Base-by-base conservation (phyloP, 192 early-diverging fungal genomes). In the Entomortierella beljakovae region DNA sequence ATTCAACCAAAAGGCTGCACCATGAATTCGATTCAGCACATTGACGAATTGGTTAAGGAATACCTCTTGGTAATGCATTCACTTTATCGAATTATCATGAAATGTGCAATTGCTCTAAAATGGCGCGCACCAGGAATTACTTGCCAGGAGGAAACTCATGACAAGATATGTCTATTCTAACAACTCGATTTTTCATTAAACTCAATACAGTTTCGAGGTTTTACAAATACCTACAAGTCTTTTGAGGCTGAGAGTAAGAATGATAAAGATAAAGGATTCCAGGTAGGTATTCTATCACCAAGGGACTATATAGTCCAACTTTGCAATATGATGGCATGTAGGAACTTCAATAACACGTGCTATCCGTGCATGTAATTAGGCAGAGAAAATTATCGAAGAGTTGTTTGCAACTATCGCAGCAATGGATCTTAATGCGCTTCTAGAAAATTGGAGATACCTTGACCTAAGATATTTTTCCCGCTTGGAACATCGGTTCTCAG, bases 11-110 rank as follows among this genome's bases (percentile, higher is more conserved):
- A 20, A 29, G 59, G 10, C 15, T 10, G 25, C 25, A 20, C 25
- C 42, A 90, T 90, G 89, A 88, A 90, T 64, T 89, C 89, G 35
- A 80, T 89, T 49, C 76, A 80, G 23, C 87, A 89, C 62, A 83
- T 90, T 29, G 89, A 90, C 58, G 89, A 90, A 35, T 81, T 90
- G 23, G 83, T 90, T 42, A 88, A 88, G 61, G 89, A 90, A 74
- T 90, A 90, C 70, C 81, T 90, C 48, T 53, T 90, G 67, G 89
- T 90, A 87, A 64, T 53, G 49, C 51, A 31, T 6, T 50, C 10
- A 6, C 16, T 50, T 18, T 16, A 50, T 38, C 37, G 20, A 20
- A 20, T 20, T 20, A 5, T 8, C 23, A 26, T 9, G 23, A 26
- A 3, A 25, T n/a, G n/a, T n/a, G n/a, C n/a, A n/a, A n/a, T n/a